phyloP scores from a whole-genome alignment of 306 rosid species.

The Comarum palustre region DNA sequence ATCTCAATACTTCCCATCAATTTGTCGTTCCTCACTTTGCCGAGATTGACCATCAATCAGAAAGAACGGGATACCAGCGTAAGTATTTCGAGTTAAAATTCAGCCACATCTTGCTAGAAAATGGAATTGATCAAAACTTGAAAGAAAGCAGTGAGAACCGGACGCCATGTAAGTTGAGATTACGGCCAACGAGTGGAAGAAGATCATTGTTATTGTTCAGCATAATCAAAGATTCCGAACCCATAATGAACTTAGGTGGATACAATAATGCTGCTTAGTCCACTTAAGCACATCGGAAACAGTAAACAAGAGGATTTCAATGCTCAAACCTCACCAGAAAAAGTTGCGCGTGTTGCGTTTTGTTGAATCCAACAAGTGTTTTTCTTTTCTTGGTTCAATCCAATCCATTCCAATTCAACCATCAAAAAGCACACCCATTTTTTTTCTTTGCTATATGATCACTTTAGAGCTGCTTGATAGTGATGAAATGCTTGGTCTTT shows the following conservation, averaged over 20 bases:
- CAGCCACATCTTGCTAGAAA: background rate
- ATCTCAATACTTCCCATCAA: no score
- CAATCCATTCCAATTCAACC: background rate
- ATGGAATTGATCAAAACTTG: background rate
- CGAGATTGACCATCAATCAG: no score
- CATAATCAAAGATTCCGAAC: background rate
- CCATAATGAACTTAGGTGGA: background rate
- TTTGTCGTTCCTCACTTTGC: no score
- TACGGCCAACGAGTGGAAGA: slow-evolving; percentile 22
- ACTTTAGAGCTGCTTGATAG: slow-evolving; percentile 22
- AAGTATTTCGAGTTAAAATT: background rate
- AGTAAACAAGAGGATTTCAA: background rate
- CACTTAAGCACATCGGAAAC: slow-evolving; percentile 2
- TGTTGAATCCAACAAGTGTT: background rate
- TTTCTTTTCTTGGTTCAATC: slow-evolving; percentile 3
- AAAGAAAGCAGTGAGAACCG: background rate
- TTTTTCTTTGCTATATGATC: background rate
- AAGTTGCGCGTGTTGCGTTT: slow-evolving; percentile 8
- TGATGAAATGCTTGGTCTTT: slow-evolving; percentile 15
- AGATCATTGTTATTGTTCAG: background rate
- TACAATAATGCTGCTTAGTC: background rate
- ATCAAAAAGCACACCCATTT: background rate
- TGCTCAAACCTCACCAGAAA: slow-evolving; percentile 9
- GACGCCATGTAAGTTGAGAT: background rate
- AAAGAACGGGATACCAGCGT: no score